Base-by-base conservation (phyloP, 163 green algal genomes). In the Scenedesmus sp. region DNA sequence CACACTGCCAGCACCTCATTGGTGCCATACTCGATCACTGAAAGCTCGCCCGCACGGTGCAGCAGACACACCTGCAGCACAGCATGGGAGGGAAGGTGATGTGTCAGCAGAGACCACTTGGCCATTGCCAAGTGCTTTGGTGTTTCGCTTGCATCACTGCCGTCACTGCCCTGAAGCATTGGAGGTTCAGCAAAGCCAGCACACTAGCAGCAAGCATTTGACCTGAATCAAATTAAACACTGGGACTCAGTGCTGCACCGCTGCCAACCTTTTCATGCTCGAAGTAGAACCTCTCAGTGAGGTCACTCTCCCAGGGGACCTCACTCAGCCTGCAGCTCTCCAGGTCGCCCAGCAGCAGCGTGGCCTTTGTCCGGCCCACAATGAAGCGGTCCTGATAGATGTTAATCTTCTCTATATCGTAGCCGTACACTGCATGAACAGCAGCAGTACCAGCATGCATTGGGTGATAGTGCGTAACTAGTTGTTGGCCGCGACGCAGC, bases 281-380 rank as follows among this genome's bases (percentile, higher is more conserved):
- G 94, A 98, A 97, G 89, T 95, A 93, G 92, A 98, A 98, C 85
- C 94, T 96, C 93, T 98, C 96, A 22, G 73, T 87, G 61, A 94
- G 93, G 81, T 94, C 90, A 51, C 87, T 86, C 51, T 93, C 81
- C 96, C 96, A 98, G 43, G 92, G 88, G 18, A 98, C 93, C 94
- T 98, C 96, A 65, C 88, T 95, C 33, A 98, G 94, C 84, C 96
- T 96, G 94, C 95, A 97, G 22, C 92, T 96, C 81, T 97, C 96
- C 70, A 98, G 83, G 91, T 98, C 94, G n/a, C 96, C 96, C 85
- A 98, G 91, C 37, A 98, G 94, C 88, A 98, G 92, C 7, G 96
- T 97, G 79, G 96, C 91, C 30, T 95, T 85, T 10, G 96, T 98
- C 79, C 94, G 94, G 1, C 93, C 96, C 5, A 97, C 93, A 35